Conservation (phyloP, 495 filamentous ascomycete genomes). For the Hyaloscypha variabilis region DNA sequence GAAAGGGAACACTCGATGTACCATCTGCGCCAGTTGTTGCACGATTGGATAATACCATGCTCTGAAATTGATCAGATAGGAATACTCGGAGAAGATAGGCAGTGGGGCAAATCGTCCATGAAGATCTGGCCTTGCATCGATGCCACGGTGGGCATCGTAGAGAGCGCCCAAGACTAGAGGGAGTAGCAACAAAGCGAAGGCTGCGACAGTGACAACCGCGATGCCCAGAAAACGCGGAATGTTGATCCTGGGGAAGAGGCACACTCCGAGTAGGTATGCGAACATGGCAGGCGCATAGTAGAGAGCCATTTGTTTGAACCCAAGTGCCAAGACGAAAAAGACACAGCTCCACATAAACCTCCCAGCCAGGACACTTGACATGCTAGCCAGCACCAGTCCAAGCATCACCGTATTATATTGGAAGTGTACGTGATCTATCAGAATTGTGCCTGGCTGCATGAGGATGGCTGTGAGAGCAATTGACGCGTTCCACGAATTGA, state of each 20-base stretch:
- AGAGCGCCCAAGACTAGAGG: conserved; percentile 71
- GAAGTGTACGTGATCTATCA: conserved; percentile 98
- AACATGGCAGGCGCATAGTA: conserved; percentile 95
- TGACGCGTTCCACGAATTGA: conserved; percentile 74
- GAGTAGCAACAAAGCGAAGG: conserved; percentile 74
- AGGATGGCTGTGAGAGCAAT: conserved; percentile 88
- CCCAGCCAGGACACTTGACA: conserved; percentile 85
- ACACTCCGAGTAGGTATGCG: conserved; percentile 85
- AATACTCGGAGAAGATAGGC: conserved; percentile 57
- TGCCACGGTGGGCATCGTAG: conserved; percentile 58
- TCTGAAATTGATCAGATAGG: conserved; percentile 60
- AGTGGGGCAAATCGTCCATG: conserved; percentile 57
- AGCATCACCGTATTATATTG: conserved; percentile 99
- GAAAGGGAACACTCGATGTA: conserved; percentile 94
- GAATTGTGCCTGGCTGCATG: conserved; percentile 88
- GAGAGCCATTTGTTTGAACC: conserved; percentile 98
- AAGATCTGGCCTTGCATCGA: conserved; percentile 49
- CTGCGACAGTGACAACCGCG: conserved; percentile 66
- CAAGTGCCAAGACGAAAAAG: conserved; percentile 91
- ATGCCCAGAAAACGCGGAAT: conserved; percentile 73
- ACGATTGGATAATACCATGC: conserved; percentile 70
- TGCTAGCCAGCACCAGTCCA: conserved; percentile 79
- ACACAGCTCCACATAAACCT: conserved; percentile 84
- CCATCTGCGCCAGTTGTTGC: conserved; percentile 76
- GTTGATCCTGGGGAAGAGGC: conserved; percentile 73